Base-by-base conservation (phyloP, 2,329 filamentous ascomycete genomes). In the Chaetomiaceae sp. region DNA sequence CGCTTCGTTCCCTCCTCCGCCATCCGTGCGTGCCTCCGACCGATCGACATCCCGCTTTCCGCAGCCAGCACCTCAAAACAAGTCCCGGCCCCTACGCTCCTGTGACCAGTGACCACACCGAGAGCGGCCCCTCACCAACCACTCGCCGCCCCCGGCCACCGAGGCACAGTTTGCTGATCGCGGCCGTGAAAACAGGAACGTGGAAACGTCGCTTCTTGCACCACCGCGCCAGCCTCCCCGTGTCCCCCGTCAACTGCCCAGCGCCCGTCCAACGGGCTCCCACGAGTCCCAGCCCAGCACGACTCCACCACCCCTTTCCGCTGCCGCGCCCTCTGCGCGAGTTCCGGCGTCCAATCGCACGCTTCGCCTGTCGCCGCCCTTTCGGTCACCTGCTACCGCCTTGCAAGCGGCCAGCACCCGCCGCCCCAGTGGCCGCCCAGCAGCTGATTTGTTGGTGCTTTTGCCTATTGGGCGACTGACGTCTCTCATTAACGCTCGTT, bases 91-190 rank as follows among this genome's bases (percentile, higher is more conserved):
- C 29, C 41, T 47, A 40, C 49, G 39, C 49, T 43, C 53, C 35
- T 50, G 45, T 54, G 46, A 54, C 51, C 51, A 50, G 45, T 54
- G 46, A 54, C 51, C 51, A 50, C 37, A 48, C 42, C 42, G 47
- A 47, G 36, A 22, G 33, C n/a, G 32, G 18, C 41, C 38, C 47
- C 42, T 51, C 46, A 43, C n/a, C 49, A 47, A 40, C 52, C 52
- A 48, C 36, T 51, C 43, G 36, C 22, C 29, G 36, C n/a, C 22
- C 48, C 51, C 46, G 45, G 39, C 38, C 46, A 48, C 39, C 53
- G 53, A 55, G 55, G 53, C 53, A 56, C 50, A 45, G 39, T 35
- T 53, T 49, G 53, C 55, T 56, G 55, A 56, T 56, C 55, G 49
- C 52, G 50, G 52, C 50, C 55, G 48, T 38, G 39, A 42, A 55